phyloP scores from a whole-genome alignment of 306 rosid species.

The Gynostemma pentaphyllum region DNA sequence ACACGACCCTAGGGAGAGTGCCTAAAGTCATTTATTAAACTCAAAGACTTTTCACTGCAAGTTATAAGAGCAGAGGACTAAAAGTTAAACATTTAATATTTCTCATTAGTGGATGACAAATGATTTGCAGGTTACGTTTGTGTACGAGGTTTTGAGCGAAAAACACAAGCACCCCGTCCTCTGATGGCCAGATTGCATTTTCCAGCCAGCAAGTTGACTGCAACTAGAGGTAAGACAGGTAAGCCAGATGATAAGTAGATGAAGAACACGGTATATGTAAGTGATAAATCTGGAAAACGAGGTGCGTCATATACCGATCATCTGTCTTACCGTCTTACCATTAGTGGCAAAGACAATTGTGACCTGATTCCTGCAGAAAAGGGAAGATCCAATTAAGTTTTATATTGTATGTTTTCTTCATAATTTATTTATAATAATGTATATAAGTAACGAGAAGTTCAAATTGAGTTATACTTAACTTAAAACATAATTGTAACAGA shows the following conservation, averaged over 20 bases:
- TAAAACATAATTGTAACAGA: background rate
- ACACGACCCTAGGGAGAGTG: background rate
- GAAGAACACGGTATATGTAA: too few relatives aligned
- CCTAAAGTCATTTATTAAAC: background rate
- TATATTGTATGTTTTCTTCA: constrained; percentile 14
- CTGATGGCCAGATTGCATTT: constrained; percentile 66
- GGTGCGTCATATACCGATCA: background rate
- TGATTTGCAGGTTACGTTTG: constrained; percentile 68
- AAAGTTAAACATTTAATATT: background rate
- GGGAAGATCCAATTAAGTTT: constrained; percentile 14
- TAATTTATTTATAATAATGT: constrained; percentile 17
- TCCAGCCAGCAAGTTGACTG: constrained; percentile 62
- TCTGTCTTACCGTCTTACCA: background rate
- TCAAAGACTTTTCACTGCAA: background rate
- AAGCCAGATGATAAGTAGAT: constrained; percentile 21
- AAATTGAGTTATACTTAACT: background rate
- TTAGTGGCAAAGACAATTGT: constrained; percentile 7
- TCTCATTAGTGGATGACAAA: background rate
- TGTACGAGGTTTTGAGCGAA: constrained; percentile 69
- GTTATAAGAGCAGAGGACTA: background rate
- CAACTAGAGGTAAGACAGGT: constrained; percentile 17
- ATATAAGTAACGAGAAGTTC: background rate
- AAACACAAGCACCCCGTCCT: constrained; percentile 64
- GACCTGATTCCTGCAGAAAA: constrained; percentile 15
- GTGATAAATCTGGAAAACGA: too few relatives aligned